These are phyloP conservation scores for Drechslerella coelobrocha DNA, from an alignment of 2,329 filamentous ascomycete species.

Conservation along the genomic window DNA sequence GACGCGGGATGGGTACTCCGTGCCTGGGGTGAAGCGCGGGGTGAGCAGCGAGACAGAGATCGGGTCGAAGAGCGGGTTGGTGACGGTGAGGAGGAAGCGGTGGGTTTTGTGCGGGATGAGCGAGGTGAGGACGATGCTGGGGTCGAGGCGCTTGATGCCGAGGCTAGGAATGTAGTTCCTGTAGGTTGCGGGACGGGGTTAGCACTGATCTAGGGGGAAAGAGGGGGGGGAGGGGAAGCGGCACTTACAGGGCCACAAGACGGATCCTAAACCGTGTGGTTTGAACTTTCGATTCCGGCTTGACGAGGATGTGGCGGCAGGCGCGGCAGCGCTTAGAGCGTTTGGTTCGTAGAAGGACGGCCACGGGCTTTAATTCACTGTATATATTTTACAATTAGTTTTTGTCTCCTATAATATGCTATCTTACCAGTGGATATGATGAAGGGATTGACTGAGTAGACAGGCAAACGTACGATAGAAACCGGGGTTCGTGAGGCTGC, in stretches of 20 bases:
- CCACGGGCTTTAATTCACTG: slow-evolving; percentile 76
- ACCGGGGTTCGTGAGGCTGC: slow-evolving; percentile 52
- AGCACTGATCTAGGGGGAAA: neutral
- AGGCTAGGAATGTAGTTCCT: slow-evolving; percentile 86
- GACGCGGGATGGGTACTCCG: slow-evolving; percentile 73
- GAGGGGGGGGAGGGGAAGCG: slow-evolving; percentile 47
- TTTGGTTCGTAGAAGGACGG: slow-evolving; percentile 85
- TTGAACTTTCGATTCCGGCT: slow-evolving; percentile 87
- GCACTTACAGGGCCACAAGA: slow-evolving; percentile 70
- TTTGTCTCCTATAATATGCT: too few species aligned
- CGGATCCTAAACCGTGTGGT: slow-evolving; percentile 92
- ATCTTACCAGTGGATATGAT: neutral
- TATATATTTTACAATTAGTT: neutral
- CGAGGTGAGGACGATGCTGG: slow-evolving; percentile 57
- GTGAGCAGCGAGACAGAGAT: slow-evolving; percentile 88
- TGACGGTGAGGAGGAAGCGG: slow-evolving; percentile 87
- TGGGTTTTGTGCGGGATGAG: slow-evolving; percentile 68
- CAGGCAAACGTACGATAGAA: slow-evolving; percentile 40
- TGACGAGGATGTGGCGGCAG: slow-evolving; percentile 93
- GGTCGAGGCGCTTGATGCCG: slow-evolving; percentile 70
- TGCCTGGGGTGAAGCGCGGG: slow-evolving; percentile 77
- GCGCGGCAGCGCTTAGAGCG: slow-evolving; percentile 90
- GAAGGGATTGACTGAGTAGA: neutral
- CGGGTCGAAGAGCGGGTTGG: slow-evolving; percentile 91
- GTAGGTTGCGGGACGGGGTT: neutral